Conservation (phyloP, 2,329 filamentous ascomycete species). For the Fusarium scirpi region DNA sequence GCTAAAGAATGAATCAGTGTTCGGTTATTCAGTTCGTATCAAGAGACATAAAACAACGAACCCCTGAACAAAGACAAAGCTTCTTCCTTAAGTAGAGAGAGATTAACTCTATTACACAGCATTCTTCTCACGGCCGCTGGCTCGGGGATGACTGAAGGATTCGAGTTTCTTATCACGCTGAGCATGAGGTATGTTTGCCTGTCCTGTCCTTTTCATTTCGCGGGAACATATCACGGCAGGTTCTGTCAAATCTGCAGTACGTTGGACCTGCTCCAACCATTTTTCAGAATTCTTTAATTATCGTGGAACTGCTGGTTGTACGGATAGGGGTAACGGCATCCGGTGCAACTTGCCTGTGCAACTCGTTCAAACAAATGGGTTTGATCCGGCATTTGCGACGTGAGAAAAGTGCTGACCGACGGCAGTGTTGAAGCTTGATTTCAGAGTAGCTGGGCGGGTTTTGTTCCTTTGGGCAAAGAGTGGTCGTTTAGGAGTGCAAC, state of each 20-base stretch:
- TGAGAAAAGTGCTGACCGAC: conserved; percentile 5
- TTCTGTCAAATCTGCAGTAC: conserved; percentile 21
- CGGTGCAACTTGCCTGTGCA: conserved; percentile 30
- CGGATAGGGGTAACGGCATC: conserved; percentile 35
- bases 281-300: neutral
- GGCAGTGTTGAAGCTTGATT: conserved; percentile 1
- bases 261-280: conserved; percentile 8
- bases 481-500: conserved; percentile 26
- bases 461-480: neutral
- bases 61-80: neutral
- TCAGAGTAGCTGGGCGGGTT: neutral
- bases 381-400: conserved; percentile 27
- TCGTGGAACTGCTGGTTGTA: conserved; percentile 18
- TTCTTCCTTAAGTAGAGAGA: conserved; percentile 35
- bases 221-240: conserved; percentile 20
- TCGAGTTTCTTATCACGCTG: conserved; percentile 31
- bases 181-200: conserved; percentile 30
- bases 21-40: conserved; percentile 18
- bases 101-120: conserved; percentile 20
- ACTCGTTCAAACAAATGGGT: conserved; percentile 12
- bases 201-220: conserved; percentile 3
- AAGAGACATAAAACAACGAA: conserved; percentile 4
- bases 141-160: conserved; percentile 17
- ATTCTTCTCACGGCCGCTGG: neutral
- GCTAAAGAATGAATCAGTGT: conserved; percentile 34